Evolutionary conservation across 495 filamentous ascomycete genomes (phyloP).

Genomic region (Penicillium psychrofluorescens): DNA sequence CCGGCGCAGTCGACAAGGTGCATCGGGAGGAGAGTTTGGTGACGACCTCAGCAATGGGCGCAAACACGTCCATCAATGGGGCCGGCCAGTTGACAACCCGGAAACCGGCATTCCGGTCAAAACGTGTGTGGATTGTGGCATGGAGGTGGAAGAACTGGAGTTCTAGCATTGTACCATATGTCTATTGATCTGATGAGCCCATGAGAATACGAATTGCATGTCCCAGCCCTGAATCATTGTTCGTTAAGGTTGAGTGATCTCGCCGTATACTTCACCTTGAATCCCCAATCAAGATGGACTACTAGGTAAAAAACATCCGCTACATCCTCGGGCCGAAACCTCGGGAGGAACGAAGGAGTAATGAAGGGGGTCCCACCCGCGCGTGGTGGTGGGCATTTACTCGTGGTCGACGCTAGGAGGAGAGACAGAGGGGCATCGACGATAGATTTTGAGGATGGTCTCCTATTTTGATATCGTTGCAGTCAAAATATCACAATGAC

Average conservation of each 20-base stretch:
- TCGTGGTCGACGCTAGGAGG: slow-evolving; percentile 40
- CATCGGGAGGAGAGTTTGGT: slow-evolving; percentile 61
- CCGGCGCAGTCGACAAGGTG: slow-evolving; percentile 52
- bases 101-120: slow-evolving; percentile 73
- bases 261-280: too few species aligned
- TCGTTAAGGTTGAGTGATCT: too few species aligned
- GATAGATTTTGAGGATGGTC: slow-evolving; percentile 9
- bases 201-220: slow-evolving; percentile 6
- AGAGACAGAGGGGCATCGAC: slow-evolving; percentile 31
- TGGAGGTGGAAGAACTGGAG: slow-evolving; percentile 96
- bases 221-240: background rate
- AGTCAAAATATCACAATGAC: too few species aligned
- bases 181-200: background rate
- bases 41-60: slow-evolving; percentile 58
- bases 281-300: too few species aligned
- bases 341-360: slow-evolving; percentile 55
- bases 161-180: slow-evolving; percentile 41
- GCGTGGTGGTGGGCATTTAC: slow-evolving; percentile 61
- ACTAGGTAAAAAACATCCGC: slow-evolving; percentile 67
- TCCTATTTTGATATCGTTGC: too few species aligned
- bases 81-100: slow-evolving; percentile 65
- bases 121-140: slow-evolving; percentile 82
- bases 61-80: slow-evolving; percentile 93
- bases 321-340: slow-evolving; percentile 77
- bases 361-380: slow-evolving; percentile 25